Base-by-base conservation (phyloP, 1,139 yeast genomes). In the Blastobotrys aristatus region DNA sequence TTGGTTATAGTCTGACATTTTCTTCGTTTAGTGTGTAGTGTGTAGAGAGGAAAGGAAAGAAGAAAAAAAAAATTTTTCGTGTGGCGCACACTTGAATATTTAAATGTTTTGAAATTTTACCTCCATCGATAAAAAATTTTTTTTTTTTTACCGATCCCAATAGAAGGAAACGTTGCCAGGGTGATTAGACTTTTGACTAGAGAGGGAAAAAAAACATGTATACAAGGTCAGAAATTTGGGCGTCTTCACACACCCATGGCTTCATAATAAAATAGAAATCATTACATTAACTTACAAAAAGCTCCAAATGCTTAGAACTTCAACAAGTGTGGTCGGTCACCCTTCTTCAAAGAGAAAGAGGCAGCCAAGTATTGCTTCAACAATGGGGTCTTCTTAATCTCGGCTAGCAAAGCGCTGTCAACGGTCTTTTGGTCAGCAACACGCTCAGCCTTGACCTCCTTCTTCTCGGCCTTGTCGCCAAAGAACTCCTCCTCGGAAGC, bases 301-400 rank as follows among this genome's bases (percentile, higher is more conserved):
- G n/a, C n/a, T n/a, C n/a, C n/a, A 24, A 24, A 24, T 6, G 27
- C 27, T 84, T 88, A 92, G 76, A 92, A 92, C 81, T 87, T 88
- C 84, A 92, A 89, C 75, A 87, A 85, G 78, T 92, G 98, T 70
- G 98, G 99, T 77, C 80, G 89, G 82, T 92, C 98, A 76, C 98
- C 98, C 78, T 80, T 83, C 88, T 89, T 90, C 77, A 94, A 84
- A 67, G 96, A 84, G 92, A 92, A 92, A 65, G 96, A 79, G 68
- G 97, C 76, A 66, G 96, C 85, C 75, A 92, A 84, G 87, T 92
- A 92, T 79, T 90, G 96, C 79, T 89, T 87, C 75, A 92, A 87
- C 74, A 90, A 82, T 72, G 97, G 96, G 68, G 97, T 89, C 83
- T 90, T 86, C 84, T 90, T 89, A 80, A 92, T 86, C 77, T 85